Base-by-base conservation (phyloP, 106 monocot genomes). In the Dioscorea zingiberensis region DNA sequence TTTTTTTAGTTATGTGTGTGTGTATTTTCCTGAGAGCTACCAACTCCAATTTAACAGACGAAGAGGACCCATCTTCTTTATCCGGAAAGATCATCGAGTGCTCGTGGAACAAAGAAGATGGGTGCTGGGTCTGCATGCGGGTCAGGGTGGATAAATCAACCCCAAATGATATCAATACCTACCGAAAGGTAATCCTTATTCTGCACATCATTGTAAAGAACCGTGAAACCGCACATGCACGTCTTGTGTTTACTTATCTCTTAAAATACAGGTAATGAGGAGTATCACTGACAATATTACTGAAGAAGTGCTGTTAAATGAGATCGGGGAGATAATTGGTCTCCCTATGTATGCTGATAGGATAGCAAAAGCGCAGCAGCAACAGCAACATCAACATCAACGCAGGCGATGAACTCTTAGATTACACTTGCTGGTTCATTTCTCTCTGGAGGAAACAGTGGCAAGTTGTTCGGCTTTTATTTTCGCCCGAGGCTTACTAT, bases 131-230 rank as follows among this genome's bases (percentile, higher is more conserved):
- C 2, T 85, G 85, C 71, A 89, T 89, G 89, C 78, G 89, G 17
- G 32, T 82, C 47, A 72, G 89, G 71, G 21, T 54, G 7, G 85
- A 89, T 68, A 89, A 89, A 68, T 22, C 65, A 13, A 79, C 78
- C 13, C 85, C 85, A 68, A 89, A 89, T 70, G 89, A 89, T 58
- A 85, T 89, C 48, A 89, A 82, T 59, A 89, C 89, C 65, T 89
- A 77, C 58, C 67, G 85, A 15, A 89, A 85, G 85, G 84, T 74
- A 70, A 19, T 51, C 9, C 46, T 13, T 7, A 19, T 51, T 38
- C 38, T 2, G 38, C 38, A 8, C 38, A 6, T 38, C 38, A 38
- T 10, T 1, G 38, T 38, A 10, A 30, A 30, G 30, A 38, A 38
- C 38, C 10, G n/a, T 38, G 9, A 38, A 2, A 38, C 38, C 10